phyloP scores from a whole-genome alignment of 164 flowering plant species.

The Chimonanthus salicifolius region DNA sequence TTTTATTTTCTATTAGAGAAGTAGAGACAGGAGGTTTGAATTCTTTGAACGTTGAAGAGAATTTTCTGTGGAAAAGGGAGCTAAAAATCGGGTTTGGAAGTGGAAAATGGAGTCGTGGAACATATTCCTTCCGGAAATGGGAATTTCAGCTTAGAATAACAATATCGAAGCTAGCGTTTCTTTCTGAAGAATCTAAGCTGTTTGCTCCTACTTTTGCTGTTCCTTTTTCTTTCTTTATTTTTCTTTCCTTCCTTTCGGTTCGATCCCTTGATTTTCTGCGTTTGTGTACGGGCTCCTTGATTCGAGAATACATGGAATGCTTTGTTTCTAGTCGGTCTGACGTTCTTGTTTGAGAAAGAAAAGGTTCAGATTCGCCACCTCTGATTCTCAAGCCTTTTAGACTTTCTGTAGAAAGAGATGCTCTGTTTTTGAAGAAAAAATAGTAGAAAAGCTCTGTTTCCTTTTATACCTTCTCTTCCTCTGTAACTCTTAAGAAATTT shows the following conservation, averaged over 20 bases:
- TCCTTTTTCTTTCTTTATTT: not conserved
- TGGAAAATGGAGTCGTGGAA: not conserved
- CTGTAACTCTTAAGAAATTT: not conserved
- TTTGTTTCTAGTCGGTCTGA: conserved; percentile 1
- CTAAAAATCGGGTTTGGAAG: not conserved
- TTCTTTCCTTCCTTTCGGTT: not conserved
- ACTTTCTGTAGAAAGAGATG: not conserved
- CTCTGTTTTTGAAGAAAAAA: not conserved
- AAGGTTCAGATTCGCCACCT: conserved; percentile 5
- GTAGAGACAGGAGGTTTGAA: not conserved
- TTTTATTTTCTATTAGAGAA: too few species aligned
- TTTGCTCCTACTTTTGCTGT: not conserved
- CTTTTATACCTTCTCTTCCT: not conserved
- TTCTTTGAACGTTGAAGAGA: too few species aligned
- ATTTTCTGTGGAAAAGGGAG: not conserved
- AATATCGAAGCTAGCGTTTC: not conserved
- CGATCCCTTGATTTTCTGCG: not conserved
- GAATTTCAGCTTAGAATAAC: not conserved
- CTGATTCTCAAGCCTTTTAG: not conserved
- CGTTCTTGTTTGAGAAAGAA: conserved; percentile 1
- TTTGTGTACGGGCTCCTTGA: not conserved
- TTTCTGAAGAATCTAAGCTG: not conserved
- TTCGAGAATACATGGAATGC: not conserved
- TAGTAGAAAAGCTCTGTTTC: not conserved
- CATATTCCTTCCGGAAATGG: not conserved